phyloP scores from a whole-genome alignment of 805 yeast genomes.

The Aciculoconidium aculeatum region DNA sequence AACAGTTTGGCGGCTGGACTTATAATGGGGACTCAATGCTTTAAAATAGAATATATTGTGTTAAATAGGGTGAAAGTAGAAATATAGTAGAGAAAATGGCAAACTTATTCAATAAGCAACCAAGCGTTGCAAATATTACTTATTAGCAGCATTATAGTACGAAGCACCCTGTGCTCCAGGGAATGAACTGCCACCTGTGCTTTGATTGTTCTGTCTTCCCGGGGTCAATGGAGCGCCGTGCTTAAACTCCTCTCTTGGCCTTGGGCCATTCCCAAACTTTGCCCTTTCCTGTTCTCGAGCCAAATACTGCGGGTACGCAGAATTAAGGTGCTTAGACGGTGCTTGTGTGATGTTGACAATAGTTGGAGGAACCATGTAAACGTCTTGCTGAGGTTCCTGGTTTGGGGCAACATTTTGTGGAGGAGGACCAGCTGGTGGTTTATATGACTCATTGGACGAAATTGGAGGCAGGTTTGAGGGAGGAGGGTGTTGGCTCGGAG shows the following conservation, averaged over 20 bases:
- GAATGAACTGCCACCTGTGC: conserved; percentile 26
- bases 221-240: conserved; percentile 31
- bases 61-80: too few species aligned
- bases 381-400: conserved; percentile 5
- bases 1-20: conserved; percentile 99
- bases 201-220: conserved; percentile 16
- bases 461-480: neutral
- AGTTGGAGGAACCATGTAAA: conserved; percentile 25
- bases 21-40: conserved; percentile 60
- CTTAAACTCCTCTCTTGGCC: conserved; percentile 18
- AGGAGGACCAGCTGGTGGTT: neutral
- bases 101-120: too few species aligned
- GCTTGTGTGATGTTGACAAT: conserved; percentile 33
- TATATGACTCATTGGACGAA: neutral
- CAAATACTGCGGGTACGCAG: conserved; percentile 30
- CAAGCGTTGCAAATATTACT: too few species aligned
- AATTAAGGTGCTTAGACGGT: conserved; percentile 30
- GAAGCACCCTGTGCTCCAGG: conserved; percentile 35
- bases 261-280: conserved; percentile 28
- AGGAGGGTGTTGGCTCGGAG: conserved; percentile 1
- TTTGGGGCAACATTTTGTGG: conserved; percentile 1
- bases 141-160: conserved; percentile 31
- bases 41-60: conserved; percentile 1
- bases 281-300: conserved; percentile 26
- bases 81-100: too few species aligned